Evolutionary conservation across 192 early-diverging fungal species (phyloP).

Genomic region (Kappamyces sp.): DNA sequence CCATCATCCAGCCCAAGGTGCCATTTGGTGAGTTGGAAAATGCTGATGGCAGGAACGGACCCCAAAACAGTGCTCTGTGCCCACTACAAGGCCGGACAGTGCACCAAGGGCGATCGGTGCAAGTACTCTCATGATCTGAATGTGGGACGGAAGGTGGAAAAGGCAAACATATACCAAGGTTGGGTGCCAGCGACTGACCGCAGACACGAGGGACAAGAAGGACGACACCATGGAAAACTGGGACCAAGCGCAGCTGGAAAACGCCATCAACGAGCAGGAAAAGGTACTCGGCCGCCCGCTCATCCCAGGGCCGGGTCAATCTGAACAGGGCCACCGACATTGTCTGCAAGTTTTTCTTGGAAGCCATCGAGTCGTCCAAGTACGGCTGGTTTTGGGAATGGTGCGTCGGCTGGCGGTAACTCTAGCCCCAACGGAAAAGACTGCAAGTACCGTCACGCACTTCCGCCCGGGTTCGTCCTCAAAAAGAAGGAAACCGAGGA

Average conservation of each 20-base stretch:
- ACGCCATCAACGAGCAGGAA: constrained; percentile 78
- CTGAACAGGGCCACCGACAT: constrained; percentile 86
- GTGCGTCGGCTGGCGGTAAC: not conserved
- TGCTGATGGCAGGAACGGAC: constrained; percentile 58
- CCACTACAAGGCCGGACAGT: constrained; percentile 85
- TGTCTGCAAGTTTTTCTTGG: constrained; percentile 97
- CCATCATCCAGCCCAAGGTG: constrained; percentile 81
- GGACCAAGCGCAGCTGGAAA: constrained; percentile 87
- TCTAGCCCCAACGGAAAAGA: constrained; percentile 70
- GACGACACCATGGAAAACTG: constrained; percentile 90
- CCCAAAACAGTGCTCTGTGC: constrained; percentile 93
- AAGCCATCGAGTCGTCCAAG: constrained; percentile 89
- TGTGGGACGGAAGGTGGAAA: constrained; percentile 80
- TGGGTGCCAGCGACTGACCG: constrained; percentile 35
- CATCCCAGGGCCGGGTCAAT: constrained; percentile 44
- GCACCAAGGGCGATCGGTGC: constrained; percentile 86
- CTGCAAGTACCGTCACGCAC: constrained; percentile 95
- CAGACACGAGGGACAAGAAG: constrained; percentile 27
- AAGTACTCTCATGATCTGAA: constrained; percentile 97
- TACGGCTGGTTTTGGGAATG: constrained; percentile 99
- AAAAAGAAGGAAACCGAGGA: constrained; percentile 79
- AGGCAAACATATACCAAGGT: constrained; percentile 94
- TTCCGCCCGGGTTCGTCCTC: constrained; percentile 93
- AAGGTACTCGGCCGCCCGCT: constrained; percentile 16
- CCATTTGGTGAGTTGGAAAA: constrained; percentile 66